These are phyloP conservation scores for Lactarius trivialis DNA, from an alignment of 768 basidiomycete species.

Conservation along the genomic window DNA sequence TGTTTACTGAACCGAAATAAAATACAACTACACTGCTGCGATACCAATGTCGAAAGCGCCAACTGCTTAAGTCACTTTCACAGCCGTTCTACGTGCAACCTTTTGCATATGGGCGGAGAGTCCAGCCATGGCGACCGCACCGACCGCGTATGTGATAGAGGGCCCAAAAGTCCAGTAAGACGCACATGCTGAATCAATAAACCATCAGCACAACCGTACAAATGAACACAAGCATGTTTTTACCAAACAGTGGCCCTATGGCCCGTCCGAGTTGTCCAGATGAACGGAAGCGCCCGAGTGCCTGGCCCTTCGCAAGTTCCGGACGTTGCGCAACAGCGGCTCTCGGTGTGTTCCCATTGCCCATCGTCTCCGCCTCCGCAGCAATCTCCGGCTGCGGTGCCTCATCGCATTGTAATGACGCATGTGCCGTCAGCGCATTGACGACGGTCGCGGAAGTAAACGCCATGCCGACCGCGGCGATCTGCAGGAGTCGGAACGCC, in stretches of 20 bases:
- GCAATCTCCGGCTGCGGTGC: slow-evolving; percentile 35
- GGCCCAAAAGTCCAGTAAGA: slow-evolving; percentile 88
- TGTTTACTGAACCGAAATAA: not conserved
- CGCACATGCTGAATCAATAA: slow-evolving; percentile 55
- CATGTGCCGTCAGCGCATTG: slow-evolving; percentile 84
- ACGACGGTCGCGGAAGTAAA: slow-evolving; percentile 96
- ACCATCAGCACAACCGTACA: not conserved
- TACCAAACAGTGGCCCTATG: slow-evolving; percentile 85
- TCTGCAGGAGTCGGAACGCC: slow-evolving; percentile 50
- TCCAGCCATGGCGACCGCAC: slow-evolving; percentile 58
- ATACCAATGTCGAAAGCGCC: not conserved
- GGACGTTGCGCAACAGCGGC: slow-evolving; percentile 41
- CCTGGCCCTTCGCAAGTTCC: slow-evolving; percentile 74
- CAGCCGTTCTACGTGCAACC: slow-evolving; percentile 29
- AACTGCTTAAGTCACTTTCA: slow-evolving; percentile 3
- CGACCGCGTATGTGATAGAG: slow-evolving; percentile 60
- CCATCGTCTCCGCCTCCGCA: slow-evolving; percentile 45
- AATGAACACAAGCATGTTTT: not conserved
- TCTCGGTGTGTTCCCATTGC: slow-evolving; percentile 36
- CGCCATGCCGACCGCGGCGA: slow-evolving; percentile 78
- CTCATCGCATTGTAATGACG: slow-evolving; percentile 87
- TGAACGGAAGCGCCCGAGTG: slow-evolving; percentile 80
- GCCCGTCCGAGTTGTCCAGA: slow-evolving; percentile 94
- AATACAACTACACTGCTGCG: not conserved
- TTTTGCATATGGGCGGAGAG: slow-evolving; percentile 53